Percentiles rank a stretch among this genome's conserved stretches.
These are phyloP conservation scores for Ramularia collo-cygni DNA, from an alignment of 2,329 filamentous ascomycete genomes.

Conservation along the genomic window DNA sequence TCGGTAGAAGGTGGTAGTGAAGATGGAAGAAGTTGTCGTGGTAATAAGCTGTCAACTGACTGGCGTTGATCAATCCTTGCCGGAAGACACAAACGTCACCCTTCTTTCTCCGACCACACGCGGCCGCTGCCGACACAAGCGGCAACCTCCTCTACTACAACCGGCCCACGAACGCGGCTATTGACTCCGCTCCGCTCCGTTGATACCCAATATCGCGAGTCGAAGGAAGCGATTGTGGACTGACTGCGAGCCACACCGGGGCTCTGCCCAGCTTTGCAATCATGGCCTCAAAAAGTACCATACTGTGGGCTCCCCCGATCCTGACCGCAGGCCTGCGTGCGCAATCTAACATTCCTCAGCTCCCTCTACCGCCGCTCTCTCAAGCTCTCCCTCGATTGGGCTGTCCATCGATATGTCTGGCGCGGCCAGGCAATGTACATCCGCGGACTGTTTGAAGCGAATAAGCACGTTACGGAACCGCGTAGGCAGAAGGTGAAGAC, in stretches of 20 bases:
- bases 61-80: no score
- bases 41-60: conserved; percentile 6
- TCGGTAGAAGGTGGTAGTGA: conserved; percentile 5
- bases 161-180: conserved; percentile 1
- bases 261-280: neutral
- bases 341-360: conserved; percentile 34
- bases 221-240: neutral
- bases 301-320: conserved; percentile 21
- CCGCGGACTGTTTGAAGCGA: conserved; percentile 88
- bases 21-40: conserved; percentile 5
- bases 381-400: conserved; percentile 92
- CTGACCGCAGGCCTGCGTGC: conserved; percentile 1
- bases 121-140: neutral
- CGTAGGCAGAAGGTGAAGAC: conserved; percentile 71
- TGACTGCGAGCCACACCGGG: neutral
- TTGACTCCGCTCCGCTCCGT: neutral
- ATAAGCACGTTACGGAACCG: conserved; percentile 75
- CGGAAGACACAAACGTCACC: conserved; percentile 1
- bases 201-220: neutral
- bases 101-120: neutral
- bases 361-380: conserved; percentile 83
- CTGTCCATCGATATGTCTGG: conserved; percentile 87
- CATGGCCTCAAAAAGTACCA: conserved; percentile 35
- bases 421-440: conserved; percentile 95
- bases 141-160: conserved; percentile 1